Percentiles rank a stretch among this genome's conserved stretches.
Evolutionary conservation across 768 basidiomycete species (phyloP).

Genomic region (Boletus rubropictus): DNA sequence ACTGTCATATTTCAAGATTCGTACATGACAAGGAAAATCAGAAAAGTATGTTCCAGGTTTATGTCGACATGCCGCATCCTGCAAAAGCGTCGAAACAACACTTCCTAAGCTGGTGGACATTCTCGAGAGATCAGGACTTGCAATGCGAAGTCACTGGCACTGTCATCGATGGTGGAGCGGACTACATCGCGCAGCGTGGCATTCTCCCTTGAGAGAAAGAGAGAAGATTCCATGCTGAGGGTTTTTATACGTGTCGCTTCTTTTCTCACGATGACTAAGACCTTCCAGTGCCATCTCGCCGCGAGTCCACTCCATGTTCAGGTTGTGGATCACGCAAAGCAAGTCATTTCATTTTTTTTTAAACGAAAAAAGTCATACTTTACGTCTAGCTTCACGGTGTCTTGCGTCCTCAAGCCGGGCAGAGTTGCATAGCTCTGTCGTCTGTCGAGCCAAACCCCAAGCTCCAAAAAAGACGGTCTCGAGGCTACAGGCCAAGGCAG

Average conservation of each 20-base stretch:
- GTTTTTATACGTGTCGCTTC: constrained; percentile 20
- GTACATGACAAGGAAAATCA: not conserved
- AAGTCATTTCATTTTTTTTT: not conserved
- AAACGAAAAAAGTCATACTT: not conserved
- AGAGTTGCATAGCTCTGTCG: constrained; percentile 46
- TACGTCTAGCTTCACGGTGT: constrained; percentile 30
- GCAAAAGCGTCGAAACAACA: constrained; percentile 47
- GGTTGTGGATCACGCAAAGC: constrained; percentile 21
- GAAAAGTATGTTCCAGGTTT: constrained; percentile 43
- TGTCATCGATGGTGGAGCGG: constrained; percentile 49
- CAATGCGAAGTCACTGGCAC: constrained; percentile 54
- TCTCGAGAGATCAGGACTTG: constrained; percentile 55
- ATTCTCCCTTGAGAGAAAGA: constrained; percentile 41
- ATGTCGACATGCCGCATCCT: constrained; percentile 63
- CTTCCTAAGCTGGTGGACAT: constrained; percentile 54
- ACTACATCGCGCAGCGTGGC: constrained; percentile 62
- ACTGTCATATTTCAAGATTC: too few species aligned
- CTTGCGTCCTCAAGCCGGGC: constrained; percentile 39
- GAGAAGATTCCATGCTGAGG: not conserved
- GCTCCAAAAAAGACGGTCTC: constrained; percentile 37
- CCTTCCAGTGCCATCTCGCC: not conserved
- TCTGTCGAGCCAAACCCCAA: constrained; percentile 35
- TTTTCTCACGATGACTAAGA: constrained; percentile 37
- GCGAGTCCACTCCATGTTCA: constrained; percentile 23
- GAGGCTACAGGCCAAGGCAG: constrained; percentile 43